Evolutionary conservation across 2,329 filamentous ascomycete genomes (phyloP), one percentile per base, ranked within the genome.

Genomic region (Fusarium xylarioides): DNA sequence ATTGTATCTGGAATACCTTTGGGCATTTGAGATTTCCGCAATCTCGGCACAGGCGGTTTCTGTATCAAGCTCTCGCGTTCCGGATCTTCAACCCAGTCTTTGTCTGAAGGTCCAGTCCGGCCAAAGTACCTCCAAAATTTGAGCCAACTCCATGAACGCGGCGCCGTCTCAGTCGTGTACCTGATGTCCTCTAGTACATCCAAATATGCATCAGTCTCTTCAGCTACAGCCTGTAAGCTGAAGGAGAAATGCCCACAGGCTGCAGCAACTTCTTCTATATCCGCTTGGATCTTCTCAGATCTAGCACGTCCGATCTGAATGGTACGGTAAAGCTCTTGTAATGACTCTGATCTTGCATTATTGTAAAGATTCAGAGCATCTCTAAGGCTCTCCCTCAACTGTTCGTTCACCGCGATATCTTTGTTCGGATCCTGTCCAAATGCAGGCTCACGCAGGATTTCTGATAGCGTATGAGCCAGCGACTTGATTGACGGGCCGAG

Each of bases 211-310:
- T 93, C 90, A 84, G 97, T 93, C 79, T 98, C 95, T 79, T 97
- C 93, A 0, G 94, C 95, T 78, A 98, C 95, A 74, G 96, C 93
- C 71, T 96, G 90, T 32, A 99, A 85, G 47, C 93, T 97, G 80
- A 96, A 98, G 79, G 93, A 95, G 79, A 98, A 99, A 82, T 98
- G 95, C 0, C 96, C 95, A 78, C 96, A 99, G 63, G 95, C 97
- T n/a, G 96, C 95, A 44, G 95, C 95, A 16, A 98, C 95, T 81
- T 99, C 96, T 80, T 99, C 96, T 64, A 97, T 95, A 80, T 98
- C 96, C 5, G 95, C 96, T 79, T 97, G 92, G 14, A 95, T 88
- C 70, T 92, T 92, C 58, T 94, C 87, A 0, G 92, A 91, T 46
- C 90, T 88, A 7, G 90, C 85, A 65, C 90, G 90, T 16, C 89